Evolutionary conservation across 1,284 basidiomycete genomes (phyloP), one percentile per base, ranked within the genome.

Genomic region (Naganishia albida): DNA sequence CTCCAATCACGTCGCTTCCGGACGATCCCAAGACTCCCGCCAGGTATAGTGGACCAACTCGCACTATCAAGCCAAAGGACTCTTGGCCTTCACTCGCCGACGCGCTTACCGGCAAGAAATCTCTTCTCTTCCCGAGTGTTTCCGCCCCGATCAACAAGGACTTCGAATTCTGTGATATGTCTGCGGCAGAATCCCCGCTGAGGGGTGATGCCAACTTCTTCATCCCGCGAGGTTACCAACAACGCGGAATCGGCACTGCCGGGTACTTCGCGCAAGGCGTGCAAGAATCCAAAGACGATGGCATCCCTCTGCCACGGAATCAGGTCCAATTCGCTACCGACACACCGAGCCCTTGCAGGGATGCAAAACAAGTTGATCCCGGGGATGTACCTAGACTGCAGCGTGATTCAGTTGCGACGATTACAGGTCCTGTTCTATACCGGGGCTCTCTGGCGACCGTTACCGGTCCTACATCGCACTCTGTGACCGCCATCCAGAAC

Each of bases 61-160:
- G 23, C 3, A 15, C 10, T 6, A 34, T 40, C 44, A 34, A 20
- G 15, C 25, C 30, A 25, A 40, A 46, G 18, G 43, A 39, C 13
- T 50, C 56, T 16, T 60, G 56, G 56, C 56, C 56, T 18, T 49
- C 56, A 3, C 28, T 60, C n/a, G 49, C 46, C 23, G 56, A 60
- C 56, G 56, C 56, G 13, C 20, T 60, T 6, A 38, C 20, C 30
- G 56, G 46, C 34, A 50, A 39, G 39, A 48, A 39, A 34, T 15
- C 46, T 20, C 34, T 53, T 28, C 13, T 53, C 6, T 20, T n/a
- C 7, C 10, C 34, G 8, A 49, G 55, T 43, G 25, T 15, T 15
- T 48, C 46, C 2, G 34, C 44, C 8, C 30, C 56, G 3, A n/a
- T n/a, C 10, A 59, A 48, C 16, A 34, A 34, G n/a, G n/a, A n/a